Evolutionary conservation across 163 green algal genomes (phyloP), one percentile per base, ranked within the genome.

Genomic region (Smithsoniella earleae): DNA sequence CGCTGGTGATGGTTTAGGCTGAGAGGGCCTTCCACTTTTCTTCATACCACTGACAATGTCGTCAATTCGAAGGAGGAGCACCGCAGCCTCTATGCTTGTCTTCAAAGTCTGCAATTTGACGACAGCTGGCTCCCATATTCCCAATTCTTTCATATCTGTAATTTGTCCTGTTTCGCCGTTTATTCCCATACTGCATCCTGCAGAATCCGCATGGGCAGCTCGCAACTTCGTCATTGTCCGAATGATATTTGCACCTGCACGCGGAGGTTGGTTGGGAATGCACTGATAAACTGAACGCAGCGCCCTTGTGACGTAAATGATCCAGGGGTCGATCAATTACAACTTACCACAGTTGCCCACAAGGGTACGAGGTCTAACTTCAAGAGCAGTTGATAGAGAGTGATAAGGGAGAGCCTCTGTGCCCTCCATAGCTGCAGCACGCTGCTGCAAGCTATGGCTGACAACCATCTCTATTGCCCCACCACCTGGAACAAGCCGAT

Each of bases 41-140:
- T 81, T 77, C 46, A 95, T 85, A 3, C 88, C 92, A 54, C 77
- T 89, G 10, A 99, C 89, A 58, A 99, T 97, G 83, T 98, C 94
- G 75, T 99, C 95, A 73, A 99, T 98, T 66, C 94, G 82, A 49
- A 99, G 86, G 66, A 98, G 83, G 88, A 99, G 91, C 4, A 84
- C 87, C 13, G 93, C 89, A 16, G 82, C 82, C 78, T 98, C 95
- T 1, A 98, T 77, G 0, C 89, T 84, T 0, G 94, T 99, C 82
- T 98, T 98, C 52, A 98, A 86, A 0, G 93, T 98, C 83, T 99
- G 94, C 30, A 77, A 84, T 84, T 97, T 96, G 54, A 99, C 94
- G 38, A 82, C 87, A 76, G 91, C 91, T 16, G 94, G 90, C 83
- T 98, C 94, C 94, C 94, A 98, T 36, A 98, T 87, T 22, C 94